phyloP scores from a whole-genome alignment of 2,329 filamentous ascomycete species.

The Aspergillus sp. region DNA sequence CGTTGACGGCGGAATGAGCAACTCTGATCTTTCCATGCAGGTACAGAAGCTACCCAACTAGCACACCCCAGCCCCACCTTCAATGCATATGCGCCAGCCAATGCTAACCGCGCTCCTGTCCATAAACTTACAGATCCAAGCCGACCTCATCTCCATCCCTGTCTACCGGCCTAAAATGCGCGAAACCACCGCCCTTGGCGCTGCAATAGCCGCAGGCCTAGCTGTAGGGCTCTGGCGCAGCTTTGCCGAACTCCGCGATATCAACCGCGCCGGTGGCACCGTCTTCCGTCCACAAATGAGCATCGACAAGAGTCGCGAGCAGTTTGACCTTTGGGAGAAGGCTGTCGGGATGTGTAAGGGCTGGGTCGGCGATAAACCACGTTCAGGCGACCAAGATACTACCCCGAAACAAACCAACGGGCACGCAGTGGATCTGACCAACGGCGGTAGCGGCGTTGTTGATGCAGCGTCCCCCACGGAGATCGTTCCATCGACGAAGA shows the following conservation, averaged over 20 bases:
- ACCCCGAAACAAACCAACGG: not conserved
- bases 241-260: slow-evolving; percentile 69
- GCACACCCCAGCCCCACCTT: too few relatives aligned
- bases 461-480: slow-evolving; percentile 5
- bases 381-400: not conserved
- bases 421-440: not conserved
- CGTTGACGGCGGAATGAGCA: slow-evolving; percentile 86
- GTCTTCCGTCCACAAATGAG: slow-evolving; percentile 67
- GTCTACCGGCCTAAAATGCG: slow-evolving; percentile 81
- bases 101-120: not conserved
- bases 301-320: slow-evolving; percentile 53
- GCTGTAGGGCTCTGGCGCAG: slow-evolving; percentile 75
- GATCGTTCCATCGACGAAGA: slow-evolving; percentile 9
- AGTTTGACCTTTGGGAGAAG: slow-evolving; percentile 69
- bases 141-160: slow-evolving; percentile 76
- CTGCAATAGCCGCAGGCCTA: slow-evolving; percentile 82
- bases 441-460: not conserved
- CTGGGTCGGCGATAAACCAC: slow-evolving; percentile 49
- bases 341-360: slow-evolving; percentile 74
- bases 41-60: slow-evolving; percentile 30
- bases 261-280: slow-evolving; percentile 69
- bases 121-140: slow-evolving; percentile 61
- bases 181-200: slow-evolving; percentile 82
- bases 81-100: not conserved
- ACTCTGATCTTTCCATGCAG: slow-evolving; percentile 85